phyloP scores from a whole-genome alignment of 2,329 filamentous ascomycete species.

The Nemania sp. region DNA sequence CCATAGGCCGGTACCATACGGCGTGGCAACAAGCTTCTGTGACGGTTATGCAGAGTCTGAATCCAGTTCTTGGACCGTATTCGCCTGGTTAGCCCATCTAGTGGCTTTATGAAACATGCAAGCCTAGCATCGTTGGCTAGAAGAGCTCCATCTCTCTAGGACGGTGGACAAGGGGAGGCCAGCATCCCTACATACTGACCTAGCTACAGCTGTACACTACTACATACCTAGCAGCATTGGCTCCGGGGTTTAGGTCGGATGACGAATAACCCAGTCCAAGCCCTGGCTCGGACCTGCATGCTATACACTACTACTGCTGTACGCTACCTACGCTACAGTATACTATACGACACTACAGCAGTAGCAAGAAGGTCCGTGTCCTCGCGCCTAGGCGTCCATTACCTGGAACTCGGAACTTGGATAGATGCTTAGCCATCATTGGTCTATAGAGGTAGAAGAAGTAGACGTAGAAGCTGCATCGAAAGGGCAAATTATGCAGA shows the following conservation, averaged over 20 bases:
- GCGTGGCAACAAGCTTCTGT: slow-evolving; percentile 50
- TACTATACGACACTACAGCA: neutral
- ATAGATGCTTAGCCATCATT: neutral
- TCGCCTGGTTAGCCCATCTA: slow-evolving; percentile 30
- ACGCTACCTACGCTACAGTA: neutral
- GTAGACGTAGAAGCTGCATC: neutral
- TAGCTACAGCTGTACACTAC: no score
- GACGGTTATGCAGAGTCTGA: slow-evolving; percentile 46
- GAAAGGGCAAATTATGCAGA: no score
- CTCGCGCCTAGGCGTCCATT: neutral
- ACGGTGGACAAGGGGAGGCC: slow-evolving; percentile 38
- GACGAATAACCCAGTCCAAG: slow-evolving; percentile 44
- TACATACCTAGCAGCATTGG: no score
- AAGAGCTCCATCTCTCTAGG: slow-evolving; percentile 29
- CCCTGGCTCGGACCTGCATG: slow-evolving; percentile 40
- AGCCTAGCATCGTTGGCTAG: slow-evolving; percentile 36
- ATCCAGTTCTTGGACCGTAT: slow-evolving; percentile 35
- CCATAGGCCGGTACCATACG: slow-evolving; percentile 46
- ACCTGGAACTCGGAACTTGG: neutral
- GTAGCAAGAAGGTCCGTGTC: slow-evolving; percentile 26
- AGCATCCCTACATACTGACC: no score
- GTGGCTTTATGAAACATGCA: slow-evolving; percentile 53
- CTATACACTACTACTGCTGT: no score
- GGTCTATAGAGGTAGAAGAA: neutral
- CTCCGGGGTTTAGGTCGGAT: slow-evolving; percentile 37